Conservation (phyloP, 495 filamentous ascomycete species). For the Pyronema omphalodes region DNA sequence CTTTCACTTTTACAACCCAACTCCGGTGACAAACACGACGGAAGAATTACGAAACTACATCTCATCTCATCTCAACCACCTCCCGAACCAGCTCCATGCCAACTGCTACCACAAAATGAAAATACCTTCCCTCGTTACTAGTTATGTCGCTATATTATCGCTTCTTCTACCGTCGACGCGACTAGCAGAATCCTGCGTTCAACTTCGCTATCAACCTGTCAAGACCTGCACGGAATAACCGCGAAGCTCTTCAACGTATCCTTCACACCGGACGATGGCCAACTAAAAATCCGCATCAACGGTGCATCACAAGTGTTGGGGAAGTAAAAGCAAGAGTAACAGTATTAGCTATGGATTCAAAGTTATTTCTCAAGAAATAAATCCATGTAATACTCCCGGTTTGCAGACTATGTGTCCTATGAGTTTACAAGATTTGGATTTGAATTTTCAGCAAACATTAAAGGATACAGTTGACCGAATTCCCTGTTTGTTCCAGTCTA, state of each 20-base stretch:
- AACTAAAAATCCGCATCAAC: slow-evolving; percentile 51
- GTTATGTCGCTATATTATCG: slow-evolving; percentile 25
- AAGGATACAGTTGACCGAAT: slow-evolving; percentile 39
- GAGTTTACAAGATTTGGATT: slow-evolving; percentile 58
- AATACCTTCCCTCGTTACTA: not conserved
- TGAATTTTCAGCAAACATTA: slow-evolving; percentile 38
- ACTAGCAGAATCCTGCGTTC: slow-evolving; percentile 25
- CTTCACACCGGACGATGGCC: slow-evolving; percentile 56
- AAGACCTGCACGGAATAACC: slow-evolving; percentile 55
- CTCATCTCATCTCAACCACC: too few relatives aligned
- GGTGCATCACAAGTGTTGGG: slow-evolving; percentile 67
- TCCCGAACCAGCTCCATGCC: not conserved
- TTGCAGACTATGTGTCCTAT: slow-evolving; percentile 73
- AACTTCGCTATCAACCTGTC: slow-evolving; percentile 54
- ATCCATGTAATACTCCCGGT: slow-evolving; percentile 51
- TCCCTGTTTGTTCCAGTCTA: slow-evolving; percentile 32
- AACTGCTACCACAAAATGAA: not conserved
- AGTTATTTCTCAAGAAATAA: slow-evolving; percentile 39
- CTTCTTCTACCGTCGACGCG: not conserved
- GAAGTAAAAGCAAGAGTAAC: slow-evolving; percentile 57
- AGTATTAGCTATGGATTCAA: slow-evolving; percentile 64
- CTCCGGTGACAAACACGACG: too few relatives aligned
- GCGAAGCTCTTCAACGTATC: slow-evolving; percentile 61
- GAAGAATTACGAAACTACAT: too few relatives aligned
- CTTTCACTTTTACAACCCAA: too few relatives aligned